phyloP scores from a whole-genome alignment of 805 yeast genomes.

The Debaryomyces hansenii region DNA sequence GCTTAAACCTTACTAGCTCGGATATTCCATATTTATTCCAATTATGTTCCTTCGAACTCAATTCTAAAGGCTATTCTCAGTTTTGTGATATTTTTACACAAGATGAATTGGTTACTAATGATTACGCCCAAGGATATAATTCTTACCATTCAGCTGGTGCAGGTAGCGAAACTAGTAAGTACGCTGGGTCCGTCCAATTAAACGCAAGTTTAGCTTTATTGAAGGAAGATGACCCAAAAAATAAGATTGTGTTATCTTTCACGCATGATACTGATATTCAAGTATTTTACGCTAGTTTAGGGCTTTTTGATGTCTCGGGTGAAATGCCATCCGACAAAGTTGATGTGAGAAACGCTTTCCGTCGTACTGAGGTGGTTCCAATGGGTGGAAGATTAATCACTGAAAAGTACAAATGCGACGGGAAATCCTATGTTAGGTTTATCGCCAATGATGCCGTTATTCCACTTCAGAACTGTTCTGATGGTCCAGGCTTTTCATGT shows the following conservation, averaged over 20 bases:
- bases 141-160: conserved; percentile 61
- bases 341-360: conserved; percentile 23
- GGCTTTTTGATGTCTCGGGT: conserved; percentile 43
- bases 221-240: conserved; percentile 36
- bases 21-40: conserved; percentile 54
- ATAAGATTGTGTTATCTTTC: conserved; percentile 61
- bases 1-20: conserved; percentile 43
- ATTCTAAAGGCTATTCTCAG: conserved; percentile 60
- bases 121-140: conserved; percentile 56
- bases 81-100: conserved; percentile 64
- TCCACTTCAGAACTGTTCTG: conserved; percentile 47
- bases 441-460: conserved; percentile 55
- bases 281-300: conserved; percentile 59
- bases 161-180: conserved; percentile 55
- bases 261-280: conserved; percentile 69
- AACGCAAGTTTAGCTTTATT: conserved; percentile 47
- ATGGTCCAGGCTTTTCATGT: conserved; percentile 58
- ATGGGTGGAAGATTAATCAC: conserved; percentile 56
- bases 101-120: conserved; percentile 60
- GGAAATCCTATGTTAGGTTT: conserved; percentile 45
- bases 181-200: conserved; percentile 56
- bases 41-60: conserved; percentile 72
- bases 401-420: conserved; percentile 49
- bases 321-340: conserved; percentile 38
- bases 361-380: conserved; percentile 48